Evolutionary conservation across 495 filamentous ascomycete species (phyloP).

Genomic region (Monascus purpureus): DNA sequence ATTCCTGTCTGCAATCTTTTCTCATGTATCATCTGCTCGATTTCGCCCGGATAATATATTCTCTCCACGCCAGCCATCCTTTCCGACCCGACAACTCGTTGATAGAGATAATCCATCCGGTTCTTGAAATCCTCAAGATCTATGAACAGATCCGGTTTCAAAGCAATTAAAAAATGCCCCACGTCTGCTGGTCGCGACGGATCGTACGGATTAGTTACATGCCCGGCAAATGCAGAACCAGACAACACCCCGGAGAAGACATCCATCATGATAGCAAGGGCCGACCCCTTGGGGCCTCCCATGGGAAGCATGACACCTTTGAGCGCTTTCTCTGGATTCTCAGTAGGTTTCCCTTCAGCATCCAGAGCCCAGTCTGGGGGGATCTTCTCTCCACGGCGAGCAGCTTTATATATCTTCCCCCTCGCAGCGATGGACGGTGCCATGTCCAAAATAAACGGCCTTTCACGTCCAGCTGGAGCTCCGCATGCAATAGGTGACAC

Average conservation of each 20-base stretch:
- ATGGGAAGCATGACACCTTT: slow-evolving; percentile 67
- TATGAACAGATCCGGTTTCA: slow-evolving; percentile 69
- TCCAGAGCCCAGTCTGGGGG: slow-evolving; percentile 63
- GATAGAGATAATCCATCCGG: slow-evolving; percentile 58
- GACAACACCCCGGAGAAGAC: slow-evolving; percentile 66
- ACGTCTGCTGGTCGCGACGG: slow-evolving; percentile 52
- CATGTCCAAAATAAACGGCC: slow-evolving; percentile 65
- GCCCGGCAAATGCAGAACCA: slow-evolving; percentile 55
- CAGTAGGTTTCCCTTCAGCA: slow-evolving; percentile 49
- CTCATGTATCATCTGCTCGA: slow-evolving; percentile 50
- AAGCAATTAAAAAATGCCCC: slow-evolving; percentile 60
- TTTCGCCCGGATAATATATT: slow-evolving; percentile 70
- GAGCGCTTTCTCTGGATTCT: slow-evolving; percentile 51
- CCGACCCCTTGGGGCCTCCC: slow-evolving; percentile 65
- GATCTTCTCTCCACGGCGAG: slow-evolving; percentile 57
- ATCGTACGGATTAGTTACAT: slow-evolving; percentile 62
- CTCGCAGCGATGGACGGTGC: slow-evolving; percentile 58
- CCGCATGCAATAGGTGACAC: slow-evolving; percentile 69
- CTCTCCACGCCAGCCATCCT: slow-evolving; percentile 57
- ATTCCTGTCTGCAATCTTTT: slow-evolving; percentile 45
- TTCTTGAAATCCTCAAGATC: slow-evolving; percentile 50
- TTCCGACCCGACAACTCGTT: slow-evolving; percentile 46
- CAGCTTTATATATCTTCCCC: slow-evolving; percentile 65
- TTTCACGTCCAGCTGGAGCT: slow-evolving; percentile 43
- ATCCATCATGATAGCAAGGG: slow-evolving; percentile 69